These are phyloP conservation scores for Rhizomucor pusillus DNA, from an alignment of 371 early-diverging fungal species.

Conservation along the genomic window DNA sequence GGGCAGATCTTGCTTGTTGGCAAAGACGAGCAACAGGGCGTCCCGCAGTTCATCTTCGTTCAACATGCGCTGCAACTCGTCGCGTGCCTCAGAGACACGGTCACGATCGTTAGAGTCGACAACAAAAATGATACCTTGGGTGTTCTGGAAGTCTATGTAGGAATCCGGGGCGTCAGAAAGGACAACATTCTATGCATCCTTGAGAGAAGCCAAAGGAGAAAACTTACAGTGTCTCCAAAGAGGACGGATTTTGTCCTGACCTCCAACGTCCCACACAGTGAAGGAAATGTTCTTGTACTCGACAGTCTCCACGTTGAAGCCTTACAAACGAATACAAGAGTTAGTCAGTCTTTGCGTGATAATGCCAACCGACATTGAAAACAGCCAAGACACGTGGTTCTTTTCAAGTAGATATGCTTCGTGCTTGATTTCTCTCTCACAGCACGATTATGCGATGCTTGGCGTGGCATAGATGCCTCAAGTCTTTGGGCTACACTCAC, in stretches of 20 bases:
- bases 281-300: conserved; percentile 97
- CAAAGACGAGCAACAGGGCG: conserved; percentile 89
- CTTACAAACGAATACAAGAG: conserved; percentile 24
- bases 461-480: too few species aligned
- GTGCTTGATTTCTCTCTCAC: too few species aligned
- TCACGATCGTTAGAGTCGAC: conserved; percentile 94
- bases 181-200: too few species aligned
- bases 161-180: too few species aligned
- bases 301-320: conserved; percentile 93
- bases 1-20: conserved; percentile 96
- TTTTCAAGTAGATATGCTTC: too few species aligned
- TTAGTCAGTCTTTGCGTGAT: too few species aligned
- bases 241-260: conserved; percentile 64
- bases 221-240: conserved; percentile 54
- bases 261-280: conserved; percentile 95
- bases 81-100: conserved; percentile 81
- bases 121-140: conserved; percentile 96
- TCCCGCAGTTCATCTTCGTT: conserved; percentile 93
- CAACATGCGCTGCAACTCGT: conserved; percentile 87
- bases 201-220: too few species aligned
- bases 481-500: conserved; percentile 25
- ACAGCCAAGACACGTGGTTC: too few species aligned
- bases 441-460: too few species aligned
- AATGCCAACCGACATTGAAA: too few species aligned
- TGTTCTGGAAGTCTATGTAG: conserved; percentile 84